phyloP scores from a whole-genome alignment of 257 asterid genomes.

The Solanum rostratum region DNA sequence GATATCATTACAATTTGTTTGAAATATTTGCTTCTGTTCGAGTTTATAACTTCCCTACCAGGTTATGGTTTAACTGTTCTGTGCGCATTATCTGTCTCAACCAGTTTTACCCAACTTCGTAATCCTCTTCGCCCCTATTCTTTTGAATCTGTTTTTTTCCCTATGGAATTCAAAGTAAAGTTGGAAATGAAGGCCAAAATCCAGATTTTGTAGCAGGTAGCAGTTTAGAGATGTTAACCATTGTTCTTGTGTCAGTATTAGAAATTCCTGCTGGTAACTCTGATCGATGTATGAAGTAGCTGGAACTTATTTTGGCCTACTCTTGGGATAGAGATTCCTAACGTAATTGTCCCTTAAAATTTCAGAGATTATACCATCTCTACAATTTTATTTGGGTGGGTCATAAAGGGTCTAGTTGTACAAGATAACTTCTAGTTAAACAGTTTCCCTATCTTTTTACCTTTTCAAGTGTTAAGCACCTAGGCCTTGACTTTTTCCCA shows the following conservation, averaged over 20 bases:
- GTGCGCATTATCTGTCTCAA: neutral
- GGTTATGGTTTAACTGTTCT: neutral
- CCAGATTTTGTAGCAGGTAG: neutral
- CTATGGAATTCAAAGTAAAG: neutral
- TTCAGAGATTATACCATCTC: neutral
- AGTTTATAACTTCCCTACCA: neutral
- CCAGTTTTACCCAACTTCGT: neutral
- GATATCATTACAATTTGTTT: neutral
- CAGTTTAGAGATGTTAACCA: no score
- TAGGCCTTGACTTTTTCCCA: neutral
- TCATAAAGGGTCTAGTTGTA: neutral
- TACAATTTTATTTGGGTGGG: neutral
- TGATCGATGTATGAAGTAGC: neutral
- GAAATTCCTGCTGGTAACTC: neutral
- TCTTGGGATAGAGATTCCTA: neutral
- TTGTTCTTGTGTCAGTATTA: neutral
- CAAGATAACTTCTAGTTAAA: neutral
- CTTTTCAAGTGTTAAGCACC: neutral
- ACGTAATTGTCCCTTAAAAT: neutral
- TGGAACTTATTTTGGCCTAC: neutral
- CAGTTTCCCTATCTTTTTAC: neutral
- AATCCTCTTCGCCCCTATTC: neutral
- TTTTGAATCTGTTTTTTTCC: neutral
- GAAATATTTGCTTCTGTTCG: neutral
- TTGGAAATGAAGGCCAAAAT: neutral